Percentiles rank a stretch among this genome's conserved stretches.
phyloP scores from a whole-genome alignment of 2,329 filamentous ascomycete species.

The Amauroascus verrucosus region DNA sequence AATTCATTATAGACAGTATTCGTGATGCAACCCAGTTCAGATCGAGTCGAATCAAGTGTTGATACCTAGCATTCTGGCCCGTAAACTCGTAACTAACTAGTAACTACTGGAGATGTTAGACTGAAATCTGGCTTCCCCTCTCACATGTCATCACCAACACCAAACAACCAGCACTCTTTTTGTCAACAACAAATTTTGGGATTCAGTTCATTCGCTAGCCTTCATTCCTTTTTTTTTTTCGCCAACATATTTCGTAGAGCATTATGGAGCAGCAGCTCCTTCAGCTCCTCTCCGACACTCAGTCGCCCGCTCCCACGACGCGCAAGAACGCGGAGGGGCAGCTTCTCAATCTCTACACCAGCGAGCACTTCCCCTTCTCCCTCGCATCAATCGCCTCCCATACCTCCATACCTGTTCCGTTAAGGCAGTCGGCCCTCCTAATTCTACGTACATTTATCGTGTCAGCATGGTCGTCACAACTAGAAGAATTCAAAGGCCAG shows the following conservation, averaged over 20 bases:
- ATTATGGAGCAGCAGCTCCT: slow-evolving; percentile 88
- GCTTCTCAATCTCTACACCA: slow-evolving; percentile 58
- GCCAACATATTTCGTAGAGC: slow-evolving; percentile 7
- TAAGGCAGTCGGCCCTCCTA: slow-evolving; percentile 74
- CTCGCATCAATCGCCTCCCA: slow-evolving; percentile 74
- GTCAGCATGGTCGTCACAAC: slow-evolving; percentile 68
- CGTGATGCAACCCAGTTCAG: too few relatives aligned
- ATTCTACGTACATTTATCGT: slow-evolving; percentile 74
- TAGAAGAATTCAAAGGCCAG: slow-evolving; percentile 58
- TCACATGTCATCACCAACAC: slow-evolving; percentile 1
- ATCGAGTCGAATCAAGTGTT: too few relatives aligned
- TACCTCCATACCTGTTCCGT: slow-evolving; percentile 57
- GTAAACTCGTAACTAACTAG: too few relatives aligned
- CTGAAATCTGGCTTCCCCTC: not conserved
- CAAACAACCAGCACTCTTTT: not conserved
- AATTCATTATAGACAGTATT: too few relatives aligned
- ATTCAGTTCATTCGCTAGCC: not conserved
- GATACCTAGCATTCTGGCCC: too few relatives aligned
- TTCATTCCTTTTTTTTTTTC: not conserved
- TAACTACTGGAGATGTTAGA: too few relatives aligned
- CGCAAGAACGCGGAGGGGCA: slow-evolving; percentile 81
- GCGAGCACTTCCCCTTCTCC: slow-evolving; percentile 63
- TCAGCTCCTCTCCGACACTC: slow-evolving; percentile 75
- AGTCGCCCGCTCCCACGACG: slow-evolving; percentile 62
- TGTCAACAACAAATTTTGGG: not conserved